These are phyloP conservation scores for Plectosphaerella plurivora DNA, from an alignment of 2,329 filamentous ascomycete species.

Conservation along the genomic window DNA sequence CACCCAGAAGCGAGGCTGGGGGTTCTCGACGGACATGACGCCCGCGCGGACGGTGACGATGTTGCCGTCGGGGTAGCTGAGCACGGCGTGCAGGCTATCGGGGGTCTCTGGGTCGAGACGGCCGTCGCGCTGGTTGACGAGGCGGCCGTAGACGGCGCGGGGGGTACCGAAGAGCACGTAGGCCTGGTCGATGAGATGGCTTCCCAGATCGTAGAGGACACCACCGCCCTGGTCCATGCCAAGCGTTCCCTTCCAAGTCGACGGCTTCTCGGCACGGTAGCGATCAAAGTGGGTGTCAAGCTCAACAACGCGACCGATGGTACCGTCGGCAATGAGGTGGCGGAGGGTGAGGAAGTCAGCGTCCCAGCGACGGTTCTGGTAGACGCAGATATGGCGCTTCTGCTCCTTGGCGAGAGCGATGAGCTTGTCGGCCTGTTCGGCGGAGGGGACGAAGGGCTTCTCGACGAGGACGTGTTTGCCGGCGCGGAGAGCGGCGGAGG, in stretches of 20 bases:
- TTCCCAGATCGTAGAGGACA: slow-evolving; percentile 69
- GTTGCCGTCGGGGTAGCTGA: slow-evolving; percentile 61
- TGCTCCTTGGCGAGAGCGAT: slow-evolving; percentile 47
- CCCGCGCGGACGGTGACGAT: slow-evolving; percentile 66
- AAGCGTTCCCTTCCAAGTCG: slow-evolving; percentile 63
- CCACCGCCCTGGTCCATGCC: slow-evolving; percentile 59
- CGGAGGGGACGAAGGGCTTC: slow-evolving; percentile 76
- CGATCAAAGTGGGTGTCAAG: slow-evolving; percentile 80
- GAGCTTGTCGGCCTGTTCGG: slow-evolving; percentile 62
- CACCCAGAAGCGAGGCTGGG: slow-evolving; percentile 74
- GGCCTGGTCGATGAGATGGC: slow-evolving; percentile 72
- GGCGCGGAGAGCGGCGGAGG: slow-evolving; percentile 59
- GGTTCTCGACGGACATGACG: slow-evolving; percentile 62
- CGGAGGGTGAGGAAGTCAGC: slow-evolving; percentile 69
- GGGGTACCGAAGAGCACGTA: slow-evolving; percentile 69
- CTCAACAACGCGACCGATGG: slow-evolving; percentile 68
- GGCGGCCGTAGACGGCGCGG: slow-evolving; percentile 59
- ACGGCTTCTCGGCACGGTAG: slow-evolving; percentile 55
- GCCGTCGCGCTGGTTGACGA: slow-evolving; percentile 60
- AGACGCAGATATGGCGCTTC: slow-evolving; percentile 57
- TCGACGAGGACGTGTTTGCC: slow-evolving; percentile 78
- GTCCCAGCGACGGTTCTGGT: slow-evolving; percentile 76
- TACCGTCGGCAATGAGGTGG: slow-evolving; percentile 53
- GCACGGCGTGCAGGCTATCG: slow-evolving; percentile 57
- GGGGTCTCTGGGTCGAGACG: slow-evolving; percentile 42